Percentiles rank a stretch among this genome's conserved stretches.
phyloP scores from a whole-genome alignment of 1,284 basidiomycete species.

The Trametes hirsuta region DNA sequence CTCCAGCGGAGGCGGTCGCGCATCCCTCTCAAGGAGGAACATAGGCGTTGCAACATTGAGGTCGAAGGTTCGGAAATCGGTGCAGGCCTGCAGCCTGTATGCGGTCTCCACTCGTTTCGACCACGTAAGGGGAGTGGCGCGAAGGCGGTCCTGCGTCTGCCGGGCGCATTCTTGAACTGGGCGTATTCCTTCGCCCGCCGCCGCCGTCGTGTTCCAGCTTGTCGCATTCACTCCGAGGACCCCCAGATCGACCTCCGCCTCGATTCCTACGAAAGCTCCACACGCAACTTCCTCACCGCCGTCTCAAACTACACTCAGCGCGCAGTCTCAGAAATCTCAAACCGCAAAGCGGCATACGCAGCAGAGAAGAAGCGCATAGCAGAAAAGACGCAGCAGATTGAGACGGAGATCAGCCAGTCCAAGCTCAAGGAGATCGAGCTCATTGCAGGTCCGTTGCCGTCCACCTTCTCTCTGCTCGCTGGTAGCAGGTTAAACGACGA shows the following conservation, averaged over 20 bases:
- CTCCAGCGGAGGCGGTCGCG: slow-evolving; percentile 54
- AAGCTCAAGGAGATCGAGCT: slow-evolving; percentile 76
- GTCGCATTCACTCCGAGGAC: slow-evolving; percentile 31
- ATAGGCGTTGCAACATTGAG: too few species aligned
- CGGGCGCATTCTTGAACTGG: too few species aligned
- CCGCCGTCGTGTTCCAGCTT: too few species aligned
- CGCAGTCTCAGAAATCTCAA: slow-evolving; percentile 63
- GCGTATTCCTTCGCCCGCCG: too few species aligned
- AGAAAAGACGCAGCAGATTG: slow-evolving; percentile 60
- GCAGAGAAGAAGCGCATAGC: slow-evolving; percentile 60
- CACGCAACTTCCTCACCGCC: slow-evolving; percentile 69
- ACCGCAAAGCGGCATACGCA: slow-evolving; percentile 56
- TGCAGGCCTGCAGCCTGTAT: too few species aligned
- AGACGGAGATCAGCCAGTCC: slow-evolving; percentile 69
- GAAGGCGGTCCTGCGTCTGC: too few species aligned
- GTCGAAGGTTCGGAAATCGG: too few species aligned
- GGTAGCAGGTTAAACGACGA: neutral
- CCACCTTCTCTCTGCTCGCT: neutral
- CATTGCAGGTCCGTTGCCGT: slow-evolving; percentile 54
- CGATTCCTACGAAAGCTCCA: slow-evolving; percentile 63
- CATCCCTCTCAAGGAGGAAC: slow-evolving; percentile 23
- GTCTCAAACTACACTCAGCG: slow-evolving; percentile 70
- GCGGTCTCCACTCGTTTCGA: too few species aligned
- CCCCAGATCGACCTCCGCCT: slow-evolving; percentile 70
- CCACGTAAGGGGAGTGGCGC: too few species aligned